phyloP scores from a whole-genome alignment of 176 grass and related monocot species.

The Olyra latifolia region DNA sequence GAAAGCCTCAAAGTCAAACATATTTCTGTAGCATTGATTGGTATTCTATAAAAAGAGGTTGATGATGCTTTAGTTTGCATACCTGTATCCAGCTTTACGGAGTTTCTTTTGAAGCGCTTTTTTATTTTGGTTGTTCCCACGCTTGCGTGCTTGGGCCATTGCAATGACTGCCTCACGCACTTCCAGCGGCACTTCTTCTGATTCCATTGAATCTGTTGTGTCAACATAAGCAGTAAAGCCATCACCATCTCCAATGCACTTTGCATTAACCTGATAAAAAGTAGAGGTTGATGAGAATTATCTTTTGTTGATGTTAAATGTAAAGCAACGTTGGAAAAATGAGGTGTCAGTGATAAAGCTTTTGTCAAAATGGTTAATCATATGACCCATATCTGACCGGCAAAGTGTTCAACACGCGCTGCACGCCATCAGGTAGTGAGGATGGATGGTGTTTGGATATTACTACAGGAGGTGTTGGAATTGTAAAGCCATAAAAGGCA shows the following conservation, averaged over 20 bases:
- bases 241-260: slow-evolving; percentile 41
- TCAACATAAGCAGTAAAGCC: slow-evolving; percentile 41
- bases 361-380: not conserved
- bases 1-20: too few relatives aligned
- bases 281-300: not conserved
- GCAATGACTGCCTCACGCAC: not conserved
- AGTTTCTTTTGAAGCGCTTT: not conserved
- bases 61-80: not conserved
- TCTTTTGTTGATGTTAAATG: not conserved
- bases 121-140: not conserved
- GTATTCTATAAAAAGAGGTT: too few relatives aligned
- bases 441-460: not conserved
- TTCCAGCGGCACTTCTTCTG: slow-evolving; percentile 6
- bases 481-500: slow-evolving; percentile 27
- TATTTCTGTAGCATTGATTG: too few relatives aligned
- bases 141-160: not conserved
- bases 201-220: slow-evolving; percentile 17
- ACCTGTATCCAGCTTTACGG: slow-evolving; percentile 33
- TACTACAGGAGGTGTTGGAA: not conserved
- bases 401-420: slow-evolving; percentile 27
- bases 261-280: slow-evolving; percentile 24
- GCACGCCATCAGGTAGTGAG: not conserved
- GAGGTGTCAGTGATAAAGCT: not conserved
- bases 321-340: not conserved
- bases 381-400: slow-evolving; percentile 23